These are phyloP conservation scores for Coleophoma crateriformis DNA, from an alignment of 2,329 filamentous ascomycete species.

Conservation along the genomic window DNA sequence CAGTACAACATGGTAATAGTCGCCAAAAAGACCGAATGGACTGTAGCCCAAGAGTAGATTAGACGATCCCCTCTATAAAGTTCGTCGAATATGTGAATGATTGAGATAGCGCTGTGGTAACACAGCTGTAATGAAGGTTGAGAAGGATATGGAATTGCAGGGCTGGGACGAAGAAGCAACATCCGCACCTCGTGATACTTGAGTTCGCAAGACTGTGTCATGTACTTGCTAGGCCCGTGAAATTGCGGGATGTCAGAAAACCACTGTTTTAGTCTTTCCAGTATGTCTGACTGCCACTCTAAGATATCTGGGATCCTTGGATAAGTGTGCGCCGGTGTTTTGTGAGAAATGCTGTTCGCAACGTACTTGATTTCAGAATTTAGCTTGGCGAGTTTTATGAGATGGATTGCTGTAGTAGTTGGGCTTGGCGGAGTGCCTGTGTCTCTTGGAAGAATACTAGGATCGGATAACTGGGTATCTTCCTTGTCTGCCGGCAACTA, in stretches of 20 bases:
- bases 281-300: constrained; percentile 39
- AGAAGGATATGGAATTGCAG: constrained; percentile 42
- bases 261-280: constrained; percentile 35
- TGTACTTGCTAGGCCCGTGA: constrained; percentile 13
- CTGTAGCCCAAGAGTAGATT: constrained; percentile 40
- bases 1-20: constrained; percentile 46
- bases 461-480: constrained; percentile 7
- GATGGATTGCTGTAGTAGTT: constrained; percentile 39
- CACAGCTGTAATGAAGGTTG: constrained; percentile 34
- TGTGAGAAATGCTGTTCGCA: constrained; percentile 44
- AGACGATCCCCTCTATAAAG: constrained; percentile 39
- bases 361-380: constrained; percentile 55
- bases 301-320: constrained; percentile 38
- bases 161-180: constrained; percentile 44
- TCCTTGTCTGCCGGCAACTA: constrained; percentile 17
- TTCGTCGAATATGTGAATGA: constrained; percentile 33
- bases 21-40: constrained; percentile 42
- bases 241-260: constrained; percentile 27
- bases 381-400: constrained; percentile 40
- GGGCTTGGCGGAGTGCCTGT: constrained; percentile 16
- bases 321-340: constrained; percentile 41
- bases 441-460: constrained; percentile 7
- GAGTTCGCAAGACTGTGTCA: constrained; percentile 32
- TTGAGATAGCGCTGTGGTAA: constrained; percentile 34
- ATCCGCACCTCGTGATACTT: constrained; percentile 43